phyloP scores from a whole-genome alignment of 2,329 filamentous ascomycete species.

The Trichophaea hybrida region DNA sequence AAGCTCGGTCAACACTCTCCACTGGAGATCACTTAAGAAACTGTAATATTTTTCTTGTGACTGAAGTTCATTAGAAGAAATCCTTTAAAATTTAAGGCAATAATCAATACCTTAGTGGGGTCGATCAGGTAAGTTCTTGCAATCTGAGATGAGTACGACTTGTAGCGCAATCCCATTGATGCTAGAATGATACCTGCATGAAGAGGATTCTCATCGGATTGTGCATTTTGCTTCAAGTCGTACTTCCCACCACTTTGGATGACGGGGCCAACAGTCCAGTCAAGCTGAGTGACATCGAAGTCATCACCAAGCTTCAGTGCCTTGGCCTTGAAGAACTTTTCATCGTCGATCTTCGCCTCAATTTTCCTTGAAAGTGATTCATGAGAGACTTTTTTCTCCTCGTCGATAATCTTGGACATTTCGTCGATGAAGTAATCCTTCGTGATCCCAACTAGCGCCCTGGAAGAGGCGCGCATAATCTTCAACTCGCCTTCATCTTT shows the following conservation, averaged over 20 bases:
- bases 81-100: background rate
- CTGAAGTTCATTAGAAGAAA: constrained; percentile 16
- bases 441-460: constrained; percentile 88
- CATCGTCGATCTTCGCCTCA: constrained; percentile 78
- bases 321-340: constrained; percentile 79
- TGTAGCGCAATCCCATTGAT: constrained; percentile 82
- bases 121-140: constrained; percentile 92
- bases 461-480: constrained; percentile 83
- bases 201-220: constrained; percentile 58
- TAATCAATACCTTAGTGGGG: constrained; percentile 57
- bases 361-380: constrained; percentile 74
- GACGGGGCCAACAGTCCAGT: constrained; percentile 83
- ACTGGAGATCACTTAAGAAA: constrained; percentile 69
- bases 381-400: constrained; percentile 94
- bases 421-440: constrained; percentile 95
- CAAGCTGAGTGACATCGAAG: constrained; percentile 75
- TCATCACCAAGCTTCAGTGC: constrained; percentile 68
- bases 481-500: constrained; percentile 91
- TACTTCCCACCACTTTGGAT: constrained; percentile 94
- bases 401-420: constrained; percentile 90
- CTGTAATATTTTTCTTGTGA: constrained; percentile 91
- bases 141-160: constrained; percentile 86
- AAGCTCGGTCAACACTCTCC: constrained; percentile 77
- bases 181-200: constrained; percentile 90
- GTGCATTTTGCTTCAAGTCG: constrained; percentile 70